phyloP scores from a whole-genome alignment of 225 moss, liverwort and hornwort genomes.

The Lunularia cruciata region DNA sequence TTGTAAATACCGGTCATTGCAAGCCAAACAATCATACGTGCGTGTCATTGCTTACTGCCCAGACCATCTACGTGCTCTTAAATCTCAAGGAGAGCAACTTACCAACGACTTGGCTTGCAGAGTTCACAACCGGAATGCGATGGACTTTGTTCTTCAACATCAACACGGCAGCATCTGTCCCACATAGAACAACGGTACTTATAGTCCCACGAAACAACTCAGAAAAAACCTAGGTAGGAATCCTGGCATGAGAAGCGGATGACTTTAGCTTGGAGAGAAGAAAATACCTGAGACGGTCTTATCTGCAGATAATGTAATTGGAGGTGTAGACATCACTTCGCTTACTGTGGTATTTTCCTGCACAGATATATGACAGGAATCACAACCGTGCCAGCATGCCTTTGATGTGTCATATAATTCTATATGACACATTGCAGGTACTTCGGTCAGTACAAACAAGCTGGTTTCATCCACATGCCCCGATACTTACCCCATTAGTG shows the following conservation, averaged over 20 bases:
- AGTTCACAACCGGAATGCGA: conserved; percentile 93
- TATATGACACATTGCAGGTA: not conserved
- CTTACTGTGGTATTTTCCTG: conserved; percentile 37
- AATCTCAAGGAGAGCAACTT: conserved; percentile 23
- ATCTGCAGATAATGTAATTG: conserved; percentile 58
- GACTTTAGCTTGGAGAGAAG: not conserved
- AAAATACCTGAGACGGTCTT: conserved; percentile 51
- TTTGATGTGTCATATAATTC: not conserved
- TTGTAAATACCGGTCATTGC: not conserved
- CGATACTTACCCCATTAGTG: conserved; percentile 46
- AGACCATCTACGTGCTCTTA: too few species aligned
- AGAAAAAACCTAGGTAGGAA: not conserved
- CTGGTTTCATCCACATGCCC: too few species aligned
- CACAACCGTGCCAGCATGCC: not conserved
- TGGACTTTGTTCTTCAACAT: conserved; percentile 99
- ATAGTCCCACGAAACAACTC: not conserved
- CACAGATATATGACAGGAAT: not conserved
- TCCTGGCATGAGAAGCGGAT: not conserved
- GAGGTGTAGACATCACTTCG: conserved; percentile 50
- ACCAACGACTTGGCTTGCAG: conserved; percentile 82
- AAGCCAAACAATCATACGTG: too few species aligned
- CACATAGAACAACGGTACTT: not conserved
- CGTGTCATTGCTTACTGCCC: too few species aligned
- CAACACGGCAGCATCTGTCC: conserved; percentile 83
- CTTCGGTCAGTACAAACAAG: not conserved